phyloP scores from a whole-genome alignment of 306 rosid genomes.

The Vicia villosa region DNA sequence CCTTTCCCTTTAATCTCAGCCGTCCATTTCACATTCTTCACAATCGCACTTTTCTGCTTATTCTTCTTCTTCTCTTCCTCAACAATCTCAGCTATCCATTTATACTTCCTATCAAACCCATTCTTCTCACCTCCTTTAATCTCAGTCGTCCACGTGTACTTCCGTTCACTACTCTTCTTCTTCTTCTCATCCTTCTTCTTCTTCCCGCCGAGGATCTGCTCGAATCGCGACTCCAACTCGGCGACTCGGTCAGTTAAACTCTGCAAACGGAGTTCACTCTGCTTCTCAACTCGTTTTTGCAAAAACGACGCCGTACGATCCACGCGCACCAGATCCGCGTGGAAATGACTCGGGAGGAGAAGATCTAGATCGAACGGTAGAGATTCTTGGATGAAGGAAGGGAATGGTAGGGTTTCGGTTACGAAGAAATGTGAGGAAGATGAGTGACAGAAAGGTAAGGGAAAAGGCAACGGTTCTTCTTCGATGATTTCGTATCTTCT shows the following conservation, averaged over 20 bases:
- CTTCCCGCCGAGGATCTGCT: slow-evolving; percentile 46
- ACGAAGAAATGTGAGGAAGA: slow-evolving; percentile 37
- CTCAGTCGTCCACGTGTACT: slow-evolving; percentile 88
- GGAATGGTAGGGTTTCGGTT: slow-evolving; percentile 48
- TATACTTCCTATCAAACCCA: slow-evolving; percentile 73
- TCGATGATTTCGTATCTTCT: slow-evolving; percentile 55
- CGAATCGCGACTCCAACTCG: slow-evolving; percentile 71
- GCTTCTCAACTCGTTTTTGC: slow-evolving; percentile 48
- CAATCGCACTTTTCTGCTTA: slow-evolving; percentile 42
- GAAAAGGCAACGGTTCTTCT: slow-evolving; percentile 41
- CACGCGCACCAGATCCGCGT: slow-evolving; percentile 59
- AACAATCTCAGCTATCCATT: slow-evolving; percentile 68
- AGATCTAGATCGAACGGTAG: slow-evolving; percentile 33
- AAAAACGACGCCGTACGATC: slow-evolving; percentile 44
- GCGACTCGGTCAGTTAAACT: slow-evolving; percentile 64
- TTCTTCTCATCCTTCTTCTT: background rate
- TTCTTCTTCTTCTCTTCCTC: slow-evolving; percentile 52
- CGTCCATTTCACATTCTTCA: slow-evolving; percentile 70
- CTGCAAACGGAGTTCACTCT: slow-evolving; percentile 43
- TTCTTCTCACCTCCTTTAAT: slow-evolving; percentile 59
- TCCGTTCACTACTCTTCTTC: slow-evolving; percentile 48
- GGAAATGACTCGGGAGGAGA: slow-evolving; percentile 42
- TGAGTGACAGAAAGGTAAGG: slow-evolving; percentile 37
- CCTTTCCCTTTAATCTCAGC: slow-evolving; percentile 85
- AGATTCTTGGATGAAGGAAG: slow-evolving; percentile 55